Evolutionary conservation across 2,329 filamentous ascomycete species (phyloP).

Genomic region (Beauveria sp.): DNA sequence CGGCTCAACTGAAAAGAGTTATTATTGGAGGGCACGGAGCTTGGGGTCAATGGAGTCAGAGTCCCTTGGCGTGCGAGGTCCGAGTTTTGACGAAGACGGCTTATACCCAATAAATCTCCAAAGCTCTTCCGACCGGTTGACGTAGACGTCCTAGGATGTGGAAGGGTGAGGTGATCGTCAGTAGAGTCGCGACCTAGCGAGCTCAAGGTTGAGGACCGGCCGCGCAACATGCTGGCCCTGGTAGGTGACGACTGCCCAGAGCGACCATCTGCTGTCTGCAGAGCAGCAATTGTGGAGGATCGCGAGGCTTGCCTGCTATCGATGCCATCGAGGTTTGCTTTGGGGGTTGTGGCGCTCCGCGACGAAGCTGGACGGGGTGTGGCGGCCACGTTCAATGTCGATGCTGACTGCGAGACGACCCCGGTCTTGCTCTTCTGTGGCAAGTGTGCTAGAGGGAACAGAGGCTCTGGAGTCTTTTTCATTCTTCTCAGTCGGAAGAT

Average conservation of each 20-base stretch:
- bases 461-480: constrained; percentile 62
- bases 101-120: constrained; percentile 75
- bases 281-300: constrained; percentile 39
- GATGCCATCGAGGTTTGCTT: constrained; percentile 21
- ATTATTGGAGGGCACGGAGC: constrained; percentile 64
- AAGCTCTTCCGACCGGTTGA: constrained; percentile 92
- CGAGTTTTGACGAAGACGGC: constrained; percentile 72
- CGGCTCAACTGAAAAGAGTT: constrained; percentile 74
- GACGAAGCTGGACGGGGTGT: constrained; percentile 30
- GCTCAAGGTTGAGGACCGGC: constrained; percentile 82
- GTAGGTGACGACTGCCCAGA: constrained; percentile 63
- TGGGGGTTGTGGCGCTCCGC: constrained; percentile 22
- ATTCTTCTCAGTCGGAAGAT: constrained; percentile 78
- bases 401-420: constrained; percentile 28
- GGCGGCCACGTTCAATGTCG: constrained; percentile 31
- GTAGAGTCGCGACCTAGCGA: constrained; percentile 68
- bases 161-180: constrained; percentile 61
- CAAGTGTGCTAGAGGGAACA: constrained; percentile 83
- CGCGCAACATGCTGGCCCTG: constrained; percentile 54
- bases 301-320: constrained; percentile 18
- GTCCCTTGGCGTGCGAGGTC: constrained; percentile 65
- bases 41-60: constrained; percentile 61
- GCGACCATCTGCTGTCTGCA: constrained; percentile 37
- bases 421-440: constrained; percentile 58
- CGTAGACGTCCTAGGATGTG: constrained; percentile 67